Conservation (phyloP, 306 rosid species). For the Ormosia emarginata region DNA sequence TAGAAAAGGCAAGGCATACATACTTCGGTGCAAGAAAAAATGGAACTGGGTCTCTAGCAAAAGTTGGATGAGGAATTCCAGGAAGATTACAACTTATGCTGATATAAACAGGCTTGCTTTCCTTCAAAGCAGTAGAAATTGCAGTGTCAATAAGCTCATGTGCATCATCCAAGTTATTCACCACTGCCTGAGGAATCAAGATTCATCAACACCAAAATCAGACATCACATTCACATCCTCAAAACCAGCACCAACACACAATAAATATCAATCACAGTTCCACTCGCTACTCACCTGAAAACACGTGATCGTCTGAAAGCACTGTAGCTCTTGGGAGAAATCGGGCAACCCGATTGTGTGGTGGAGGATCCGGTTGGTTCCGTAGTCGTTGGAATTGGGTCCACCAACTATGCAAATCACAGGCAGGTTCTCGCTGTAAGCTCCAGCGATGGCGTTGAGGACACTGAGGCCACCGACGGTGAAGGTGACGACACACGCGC, state of each 20-base stretch:
- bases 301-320: constrained; percentile 81
- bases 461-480: constrained; percentile 93
- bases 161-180: constrained; percentile 76
- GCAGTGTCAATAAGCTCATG: constrained; percentile 86
- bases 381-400: constrained; percentile 83
- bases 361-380: constrained; percentile 79
- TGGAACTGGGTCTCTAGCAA: constrained; percentile 78
- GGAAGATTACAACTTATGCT: constrained; percentile 77
- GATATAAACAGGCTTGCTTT: constrained; percentile 84
- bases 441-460: constrained; percentile 88
- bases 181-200: constrained; percentile 58
- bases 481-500: constrained; percentile 85
- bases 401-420: constrained; percentile 80
- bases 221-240: not conserved
- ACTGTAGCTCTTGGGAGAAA: constrained; percentile 68
- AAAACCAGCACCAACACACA: not conserved
- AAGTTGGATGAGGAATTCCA: constrained; percentile 70
- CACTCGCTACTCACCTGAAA: constrained; percentile 35
- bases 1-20: not conserved
- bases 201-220: not conserved
- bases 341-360: constrained; percentile 82
- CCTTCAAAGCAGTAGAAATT: constrained; percentile 85
- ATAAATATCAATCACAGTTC: not conserved
- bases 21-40: constrained; percentile 71
- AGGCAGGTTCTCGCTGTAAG: constrained; percentile 78